Conservation (phyloP, 202 grass and related monocot species). For the Zoysia matrella region DNA sequence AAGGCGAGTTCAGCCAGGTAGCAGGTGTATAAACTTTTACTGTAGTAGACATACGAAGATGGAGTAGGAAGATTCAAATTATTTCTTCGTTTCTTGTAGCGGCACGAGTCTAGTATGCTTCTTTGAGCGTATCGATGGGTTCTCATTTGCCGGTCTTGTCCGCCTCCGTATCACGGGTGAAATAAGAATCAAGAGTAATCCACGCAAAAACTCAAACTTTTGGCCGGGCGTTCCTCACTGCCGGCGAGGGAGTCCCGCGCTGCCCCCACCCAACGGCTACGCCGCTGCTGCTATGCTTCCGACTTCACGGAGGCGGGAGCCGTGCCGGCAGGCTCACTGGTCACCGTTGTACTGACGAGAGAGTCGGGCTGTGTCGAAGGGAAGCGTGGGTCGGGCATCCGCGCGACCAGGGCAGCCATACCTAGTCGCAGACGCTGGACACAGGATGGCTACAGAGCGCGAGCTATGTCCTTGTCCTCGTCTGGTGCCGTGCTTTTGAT, state of each 20-base stretch:
- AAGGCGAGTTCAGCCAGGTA: constrained; percentile 67
- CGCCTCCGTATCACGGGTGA: constrained; percentile 10
- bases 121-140: constrained; percentile 23
- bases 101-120: constrained; percentile 15
- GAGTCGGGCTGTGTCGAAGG: background rate
- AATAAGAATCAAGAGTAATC: background rate
- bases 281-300: background rate
- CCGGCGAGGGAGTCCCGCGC: background rate
- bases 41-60: constrained; percentile 6
- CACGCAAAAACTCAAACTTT: constrained; percentile 13
- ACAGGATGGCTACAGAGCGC: background rate
- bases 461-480: background rate
- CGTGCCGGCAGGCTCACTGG: background rate
- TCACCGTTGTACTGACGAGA: background rate
- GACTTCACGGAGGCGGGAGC: background rate
- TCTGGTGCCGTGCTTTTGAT: background rate
- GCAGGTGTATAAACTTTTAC: constrained; percentile 9
- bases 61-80: constrained; percentile 34
- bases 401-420: constrained; percentile 23
- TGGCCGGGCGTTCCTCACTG: background rate
- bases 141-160: background rate
- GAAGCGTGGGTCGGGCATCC: constrained; percentile 19
- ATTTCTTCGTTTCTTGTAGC: constrained; percentile 23
- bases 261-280: constrained; percentile 16
- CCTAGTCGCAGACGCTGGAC: constrained; percentile 1